phyloP scores from a whole-genome alignment of 164 flowering plant genomes.

The Protea cynaroides region DNA sequence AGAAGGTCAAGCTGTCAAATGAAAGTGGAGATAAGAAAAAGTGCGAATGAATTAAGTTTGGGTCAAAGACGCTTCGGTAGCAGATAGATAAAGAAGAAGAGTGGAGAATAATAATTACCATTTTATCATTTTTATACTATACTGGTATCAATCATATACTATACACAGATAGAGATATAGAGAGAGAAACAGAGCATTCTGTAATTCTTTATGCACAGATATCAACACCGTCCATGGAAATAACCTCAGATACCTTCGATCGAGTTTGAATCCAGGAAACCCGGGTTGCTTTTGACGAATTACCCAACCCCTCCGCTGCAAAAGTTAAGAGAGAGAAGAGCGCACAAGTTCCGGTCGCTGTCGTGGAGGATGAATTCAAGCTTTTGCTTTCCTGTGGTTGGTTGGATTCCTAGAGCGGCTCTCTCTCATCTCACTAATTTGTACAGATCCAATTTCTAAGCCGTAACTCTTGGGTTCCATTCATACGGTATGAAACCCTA shows the following conservation, averaged over 20 bases:
- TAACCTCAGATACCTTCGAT: constrained; percentile 1
- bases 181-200: no score
- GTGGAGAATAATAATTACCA: background rate
- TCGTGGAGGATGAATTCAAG: constrained; percentile 7
- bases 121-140: no score
- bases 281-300: constrained; percentile 24
- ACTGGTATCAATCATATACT: no score
- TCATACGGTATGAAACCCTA: no score
- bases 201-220: background rate
- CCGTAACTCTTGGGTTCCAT: no score
- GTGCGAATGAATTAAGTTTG: constrained; percentile 11
- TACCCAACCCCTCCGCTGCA: background rate
- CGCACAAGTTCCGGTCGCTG: constrained; percentile 4
- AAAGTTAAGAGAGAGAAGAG: constrained; percentile 7
- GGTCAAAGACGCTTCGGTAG: constrained; percentile 33
- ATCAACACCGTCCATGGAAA: constrained; percentile 21
- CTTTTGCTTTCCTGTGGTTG: no score
- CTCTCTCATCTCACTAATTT: background rate
- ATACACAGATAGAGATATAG: no score
- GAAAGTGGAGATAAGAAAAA: constrained; percentile 11
- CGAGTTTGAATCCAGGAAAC: constrained; percentile 13
- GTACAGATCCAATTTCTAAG: no score
- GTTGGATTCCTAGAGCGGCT: no score
- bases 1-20: background rate
- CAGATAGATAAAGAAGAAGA: background rate